Evolutionary conservation across 2,329 filamentous ascomycete genomes (phyloP), one percentile per base, ranked within the genome.

Genomic region (Trichoderma lentiforme): DNA sequence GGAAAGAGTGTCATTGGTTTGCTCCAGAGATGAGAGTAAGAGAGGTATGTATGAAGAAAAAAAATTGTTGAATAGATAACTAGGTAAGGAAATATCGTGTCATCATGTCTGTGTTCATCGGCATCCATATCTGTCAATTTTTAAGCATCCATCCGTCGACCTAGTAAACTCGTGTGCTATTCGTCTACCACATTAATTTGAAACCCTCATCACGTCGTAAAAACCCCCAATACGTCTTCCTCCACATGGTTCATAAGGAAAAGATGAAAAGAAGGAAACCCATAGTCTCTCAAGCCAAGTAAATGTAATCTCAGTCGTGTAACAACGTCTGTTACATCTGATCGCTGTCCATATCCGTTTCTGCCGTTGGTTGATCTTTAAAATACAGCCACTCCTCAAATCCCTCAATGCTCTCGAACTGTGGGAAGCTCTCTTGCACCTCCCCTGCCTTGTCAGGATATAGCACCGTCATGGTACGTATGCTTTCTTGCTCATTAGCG

Each of bases 351-450:
- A 32, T 12, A 6, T 28, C 21, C 30, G 21, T 28, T 8, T 70
- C 28, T n/a, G 30, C n/a, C 8, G 9, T 30, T 6, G 18, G 12
- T 6, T 36, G 28, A 5, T 60, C 26, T 39, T 8, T 28, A 34
- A 51, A 61, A 6, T 39, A 15, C 2, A 70, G 57, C 72, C 72
- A 73, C 6, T 47, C 53, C 18, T 71, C 34, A 32, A 65, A 73
- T 9, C 69, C 72, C 2, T 28, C 43, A 6, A 34, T 18, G n/a
- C 63, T 73, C 57, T 73, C 72, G n/a, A 36, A 53, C 18, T n/a
- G 34, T 3, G 72, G 72, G 68, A 71, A 71, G 18, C 15, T 39
- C 70, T 73, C 72, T 6, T 73, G 12, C 9, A 72, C 39, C 4
- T 51, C 18, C n/a, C 21, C 26, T 6, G 2, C 14, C 6, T 18